Percentiles rank a stretch among this genome's conserved stretches.
Conservation (phyloP, 257 asterid species). For the Forsythia suspensa region DNA sequence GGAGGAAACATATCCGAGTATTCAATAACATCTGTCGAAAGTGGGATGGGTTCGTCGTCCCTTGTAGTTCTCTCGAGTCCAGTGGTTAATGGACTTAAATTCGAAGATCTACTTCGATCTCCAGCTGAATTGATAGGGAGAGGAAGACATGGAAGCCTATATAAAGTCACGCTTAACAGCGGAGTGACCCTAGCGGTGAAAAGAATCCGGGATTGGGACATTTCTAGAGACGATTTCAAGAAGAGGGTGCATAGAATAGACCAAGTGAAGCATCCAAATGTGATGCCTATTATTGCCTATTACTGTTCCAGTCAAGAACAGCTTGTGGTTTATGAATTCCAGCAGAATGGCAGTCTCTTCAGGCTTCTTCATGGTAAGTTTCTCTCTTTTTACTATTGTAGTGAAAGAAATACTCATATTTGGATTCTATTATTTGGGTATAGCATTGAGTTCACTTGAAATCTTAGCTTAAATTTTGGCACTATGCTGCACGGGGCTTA, state of each 20-base stretch:
- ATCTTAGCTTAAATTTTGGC: too few species aligned
- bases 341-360: slow-evolving; percentile 65
- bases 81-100: slow-evolving; percentile 38
- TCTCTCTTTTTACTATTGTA: not conserved
- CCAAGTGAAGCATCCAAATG: slow-evolving; percentile 48
- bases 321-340: slow-evolving; percentile 69
- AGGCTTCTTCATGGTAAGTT: slow-evolving; percentile 58
- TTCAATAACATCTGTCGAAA: slow-evolving; percentile 60
- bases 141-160: slow-evolving; percentile 63
- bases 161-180: slow-evolving; percentile 46
- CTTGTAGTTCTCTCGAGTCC: slow-evolving; percentile 50
- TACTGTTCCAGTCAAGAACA: slow-evolving; percentile 74
- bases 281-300: slow-evolving; percentile 62
- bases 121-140: slow-evolving; percentile 71
- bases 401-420: not conserved
- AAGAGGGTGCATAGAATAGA: slow-evolving; percentile 53
- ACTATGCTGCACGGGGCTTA: not conserved
- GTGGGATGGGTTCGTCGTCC: slow-evolving; percentile 47
- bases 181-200: slow-evolving; percentile 58
- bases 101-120: slow-evolving; percentile 69
- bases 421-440: not conserved
- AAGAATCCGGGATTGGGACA: slow-evolving; percentile 66
- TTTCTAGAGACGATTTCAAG: slow-evolving; percentile 54
- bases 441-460: not conserved
- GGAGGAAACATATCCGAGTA: slow-evolving; percentile 61